Evolutionary conservation across 2,329 filamentous ascomycete genomes (phyloP).

Genomic region (Alternaria conjuncta): DNA sequence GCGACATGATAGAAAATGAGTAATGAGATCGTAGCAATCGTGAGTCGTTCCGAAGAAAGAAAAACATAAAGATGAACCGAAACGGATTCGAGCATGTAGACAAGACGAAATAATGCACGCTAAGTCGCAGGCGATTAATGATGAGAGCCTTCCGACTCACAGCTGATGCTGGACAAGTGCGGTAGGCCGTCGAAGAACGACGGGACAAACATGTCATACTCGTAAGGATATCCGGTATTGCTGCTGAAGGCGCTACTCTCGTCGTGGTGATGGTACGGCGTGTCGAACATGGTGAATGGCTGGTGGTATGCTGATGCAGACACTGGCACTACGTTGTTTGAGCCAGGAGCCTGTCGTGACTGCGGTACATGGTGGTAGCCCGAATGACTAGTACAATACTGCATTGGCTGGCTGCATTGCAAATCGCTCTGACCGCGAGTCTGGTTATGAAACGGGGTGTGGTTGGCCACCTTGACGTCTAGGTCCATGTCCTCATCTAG

Average conservation of each 20-base stretch:
- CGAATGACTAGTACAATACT: constrained; percentile 3
- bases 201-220: constrained; percentile 1
- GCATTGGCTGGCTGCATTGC: constrained; percentile 9
- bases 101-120: background rate
- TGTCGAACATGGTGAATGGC: constrained; percentile 10
- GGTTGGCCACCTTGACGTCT: constrained; percentile 16
- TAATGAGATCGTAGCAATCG: constrained; percentile 8
- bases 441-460: constrained; percentile 1
- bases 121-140: background rate
- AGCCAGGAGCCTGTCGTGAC: background rate
- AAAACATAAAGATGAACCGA: background rate
- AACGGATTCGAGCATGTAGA: background rate
- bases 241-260: constrained; percentile 2
- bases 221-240: constrained; percentile 1
- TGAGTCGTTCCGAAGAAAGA: constrained; percentile 5
- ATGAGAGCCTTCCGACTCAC: background rate
- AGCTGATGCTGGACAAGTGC: constrained; percentile 4
- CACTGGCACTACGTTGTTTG: background rate
- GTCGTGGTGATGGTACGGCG: constrained; percentile 6
- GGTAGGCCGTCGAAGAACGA: constrained; percentile 19
- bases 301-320: constrained; percentile 8
- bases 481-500: constrained; percentile 10
- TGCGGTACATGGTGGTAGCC: constrained; percentile 7
- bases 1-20: background rate
- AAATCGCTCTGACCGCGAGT: background rate